phyloP scores from a whole-genome alignment of 441 rosid genomes.

The Pelargonium citronellum region DNA sequence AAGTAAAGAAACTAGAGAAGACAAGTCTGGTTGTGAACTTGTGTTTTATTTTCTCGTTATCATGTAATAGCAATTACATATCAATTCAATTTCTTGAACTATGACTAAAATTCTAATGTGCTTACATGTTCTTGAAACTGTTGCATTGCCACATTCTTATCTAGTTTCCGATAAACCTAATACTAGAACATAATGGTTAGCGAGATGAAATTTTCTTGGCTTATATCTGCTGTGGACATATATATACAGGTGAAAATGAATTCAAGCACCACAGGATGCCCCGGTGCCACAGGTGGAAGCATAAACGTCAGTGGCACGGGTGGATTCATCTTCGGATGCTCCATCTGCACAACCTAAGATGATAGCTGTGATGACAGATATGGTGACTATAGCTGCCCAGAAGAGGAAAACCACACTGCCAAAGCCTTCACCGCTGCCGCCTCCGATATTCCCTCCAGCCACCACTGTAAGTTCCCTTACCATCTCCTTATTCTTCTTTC shows the following conservation, averaged over 20 bases:
- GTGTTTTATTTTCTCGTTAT: not conserved
- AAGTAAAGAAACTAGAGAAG: not conserved
- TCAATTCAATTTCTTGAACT: not conserved
- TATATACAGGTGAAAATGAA: conserved; percentile 2
- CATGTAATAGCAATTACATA: not conserved
- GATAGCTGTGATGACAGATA: conserved; percentile 1
- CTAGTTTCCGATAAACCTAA: not conserved
- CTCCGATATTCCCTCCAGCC: not conserved
- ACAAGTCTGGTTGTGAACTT: not conserved
- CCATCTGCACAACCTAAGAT: conserved; percentile 10
- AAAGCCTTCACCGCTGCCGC: conserved; percentile 5
- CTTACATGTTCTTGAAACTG: no score
- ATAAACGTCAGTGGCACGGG: not conserved
- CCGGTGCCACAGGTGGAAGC: conserved; percentile 4
- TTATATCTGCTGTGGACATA: not conserved
- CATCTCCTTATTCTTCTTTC: not conserved
- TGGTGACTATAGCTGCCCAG: conserved; percentile 5
- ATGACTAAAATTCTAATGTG: no score
- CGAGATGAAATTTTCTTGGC: not conserved
- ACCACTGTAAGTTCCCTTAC: not conserved
- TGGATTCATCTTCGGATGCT: conserved; percentile 2
- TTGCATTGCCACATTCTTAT: not conserved
- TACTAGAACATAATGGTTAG: not conserved
- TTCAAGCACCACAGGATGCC: not conserved
- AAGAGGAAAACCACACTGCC: conserved; percentile 2